phyloP scores from a whole-genome alignment of 495 filamentous ascomycete species.

The Aspergillus homomorphus region DNA sequence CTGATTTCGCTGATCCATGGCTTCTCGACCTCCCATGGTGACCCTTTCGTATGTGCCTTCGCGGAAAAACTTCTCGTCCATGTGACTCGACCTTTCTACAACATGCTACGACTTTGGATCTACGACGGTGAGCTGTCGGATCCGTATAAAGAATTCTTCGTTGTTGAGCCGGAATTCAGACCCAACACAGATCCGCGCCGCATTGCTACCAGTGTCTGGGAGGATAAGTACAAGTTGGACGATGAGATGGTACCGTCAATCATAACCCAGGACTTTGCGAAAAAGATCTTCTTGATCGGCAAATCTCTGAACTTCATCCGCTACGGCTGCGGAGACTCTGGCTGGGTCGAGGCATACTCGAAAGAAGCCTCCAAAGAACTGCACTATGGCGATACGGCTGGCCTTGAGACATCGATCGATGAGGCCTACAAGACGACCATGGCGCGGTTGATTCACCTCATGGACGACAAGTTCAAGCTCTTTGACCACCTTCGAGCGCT shows the following conservation, averaged over 20 bases:
- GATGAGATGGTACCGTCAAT: constrained; percentile 87
- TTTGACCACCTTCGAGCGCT: constrained; percentile 90
- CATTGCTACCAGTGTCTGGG: constrained; percentile 90
- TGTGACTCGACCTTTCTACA: constrained; percentile 95
- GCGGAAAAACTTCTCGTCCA: constrained; percentile 88
- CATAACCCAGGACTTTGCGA: constrained; percentile 85
- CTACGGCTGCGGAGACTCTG: constrained; percentile 86
- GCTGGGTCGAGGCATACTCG: constrained; percentile 96
- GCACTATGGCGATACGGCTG: constrained; percentile 89
- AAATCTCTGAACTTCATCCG: constrained; percentile 99
- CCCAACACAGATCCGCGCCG: constrained; percentile 52
- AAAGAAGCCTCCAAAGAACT: constrained; percentile 90
- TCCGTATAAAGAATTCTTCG: constrained; percentile 94
- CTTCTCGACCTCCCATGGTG: constrained; percentile 90
- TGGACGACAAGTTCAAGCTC: constrained; percentile 89
- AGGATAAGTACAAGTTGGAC: constrained; percentile 90
- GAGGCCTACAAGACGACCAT: constrained; percentile 97
- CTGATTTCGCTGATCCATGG: constrained; percentile 91
- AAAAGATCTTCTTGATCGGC: constrained; percentile 94
- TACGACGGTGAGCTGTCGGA: constrained; percentile 97
- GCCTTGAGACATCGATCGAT: constrained; percentile 86
- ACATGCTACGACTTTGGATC: constrained; percentile 94
- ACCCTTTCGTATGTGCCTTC: constrained; percentile 90
- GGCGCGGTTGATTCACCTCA: constrained; percentile 89
- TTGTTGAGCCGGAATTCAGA: constrained; percentile 65